Evolutionary conservation across 2,329 filamentous ascomycete species (phyloP), one percentile per base, ranked within the genome.

Genomic region (Trichoderma arundinaceum): DNA sequence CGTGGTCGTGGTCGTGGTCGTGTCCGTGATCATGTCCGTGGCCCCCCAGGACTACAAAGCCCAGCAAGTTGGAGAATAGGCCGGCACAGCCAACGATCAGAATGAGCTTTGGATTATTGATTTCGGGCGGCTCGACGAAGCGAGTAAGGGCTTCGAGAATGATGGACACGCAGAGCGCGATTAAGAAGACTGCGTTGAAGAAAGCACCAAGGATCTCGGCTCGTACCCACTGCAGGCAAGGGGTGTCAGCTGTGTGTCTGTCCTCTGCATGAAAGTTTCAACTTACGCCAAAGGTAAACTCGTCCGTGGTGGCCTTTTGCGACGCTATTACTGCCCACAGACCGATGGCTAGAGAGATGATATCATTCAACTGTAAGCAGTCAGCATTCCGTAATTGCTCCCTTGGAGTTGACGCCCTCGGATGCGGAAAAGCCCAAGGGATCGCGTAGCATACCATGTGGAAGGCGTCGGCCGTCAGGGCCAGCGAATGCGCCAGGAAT

Each of bases 121-220:
- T 94, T 75, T 91, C 88, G 73, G 94, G 94, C 7, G 94, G 93
- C 73, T 98, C 92, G 74, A 98, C 85, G 71, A 99, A 91, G 74
- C 95, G 90, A 73, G 94, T 92, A 67, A 97, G 86, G 15, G 95
- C 95, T 79, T 99, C 95, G 72, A 99, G 88, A 74, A 98, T 91
- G 78, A 99, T 99, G 58, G 94, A 96, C 65, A 99, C 84, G 80
- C 95, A 99, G 8, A 99, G 86, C 7, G 95, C 95, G 74, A 99
- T 95, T 51, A 99, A 84, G 81, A 99, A 99, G 52, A 98, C 94
- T 71, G 95, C 95, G 74, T 99, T 99, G 80, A 98, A 92, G 72
- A 98, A 89, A 54, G 95, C 95, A 74, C 95, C 95, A 6, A 99
- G 85, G 10, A 96, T 98, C 82, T 99, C 95, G 41, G 95, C 95